These are phyloP conservation scores for Solanum appendiculatum DNA, from an alignment of 257 asterid genomes.

Conservation along the genomic window DNA sequence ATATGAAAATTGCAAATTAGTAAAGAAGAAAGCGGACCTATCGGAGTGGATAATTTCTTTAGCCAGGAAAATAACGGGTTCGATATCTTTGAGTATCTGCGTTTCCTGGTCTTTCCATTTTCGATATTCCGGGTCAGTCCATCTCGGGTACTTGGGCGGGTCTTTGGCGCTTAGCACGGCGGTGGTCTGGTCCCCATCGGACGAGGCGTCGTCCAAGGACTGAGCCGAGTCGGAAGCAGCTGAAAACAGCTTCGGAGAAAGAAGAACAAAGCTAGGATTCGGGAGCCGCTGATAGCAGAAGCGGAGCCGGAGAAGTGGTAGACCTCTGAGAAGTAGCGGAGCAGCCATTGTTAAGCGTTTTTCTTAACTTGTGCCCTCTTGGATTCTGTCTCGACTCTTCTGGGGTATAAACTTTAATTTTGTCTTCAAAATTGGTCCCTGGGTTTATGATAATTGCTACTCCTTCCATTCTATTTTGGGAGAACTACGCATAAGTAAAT, in stretches of 20 bases:
- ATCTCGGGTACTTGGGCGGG: slow-evolving; percentile 20
- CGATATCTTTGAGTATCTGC: slow-evolving; percentile 54
- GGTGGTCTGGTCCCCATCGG: slow-evolving; percentile 4
- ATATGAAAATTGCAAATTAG: background rate
- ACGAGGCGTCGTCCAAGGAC: slow-evolving; percentile 8
- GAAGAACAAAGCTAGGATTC: slow-evolving; percentile 2
- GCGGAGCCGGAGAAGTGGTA: slow-evolving; percentile 50
- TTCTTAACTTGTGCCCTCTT: background rate
- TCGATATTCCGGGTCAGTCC: slow-evolving; percentile 43
- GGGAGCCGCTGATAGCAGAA: slow-evolving; percentile 25
- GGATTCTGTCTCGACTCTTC: background rate
- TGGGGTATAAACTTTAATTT: background rate
- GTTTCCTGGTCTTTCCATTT: slow-evolving; percentile 68
- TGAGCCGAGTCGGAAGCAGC: slow-evolving; percentile 20
- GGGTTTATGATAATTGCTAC: background rate
- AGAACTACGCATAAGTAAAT: background rate
- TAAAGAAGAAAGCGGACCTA: slow-evolving; percentile 20
- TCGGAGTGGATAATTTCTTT: slow-evolving; percentile 74
- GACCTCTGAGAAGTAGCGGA: slow-evolving; percentile 35
- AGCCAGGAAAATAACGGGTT: slow-evolving; percentile 43
- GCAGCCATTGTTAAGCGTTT: slow-evolving; percentile 44
- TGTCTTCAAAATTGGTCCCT: background rate
- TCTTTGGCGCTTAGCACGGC: slow-evolving; percentile 10
- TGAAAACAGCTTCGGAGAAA: slow-evolving; percentile 28
- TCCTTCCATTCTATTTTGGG: background rate